Evolutionary conservation across 2,329 filamentous ascomycete genomes (phyloP).

Genomic region (Furcasterigmium furcatum): DNA sequence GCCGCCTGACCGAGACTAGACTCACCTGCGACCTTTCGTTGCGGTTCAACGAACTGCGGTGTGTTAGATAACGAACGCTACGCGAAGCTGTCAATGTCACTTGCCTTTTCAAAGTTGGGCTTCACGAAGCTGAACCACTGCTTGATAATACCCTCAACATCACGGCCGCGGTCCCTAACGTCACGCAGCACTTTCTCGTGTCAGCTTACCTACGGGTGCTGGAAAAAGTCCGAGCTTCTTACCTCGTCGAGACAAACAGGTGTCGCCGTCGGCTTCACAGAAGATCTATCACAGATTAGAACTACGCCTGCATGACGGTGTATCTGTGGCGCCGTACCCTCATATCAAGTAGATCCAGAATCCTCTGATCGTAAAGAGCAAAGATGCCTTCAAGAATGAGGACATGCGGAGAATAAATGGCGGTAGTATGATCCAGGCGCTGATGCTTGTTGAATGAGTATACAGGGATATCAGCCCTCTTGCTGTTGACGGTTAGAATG

Average conservation of each 20-base stretch:
- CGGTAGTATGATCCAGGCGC: slow-evolving; percentile 73
- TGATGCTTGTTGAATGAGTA: slow-evolving; percentile 95
- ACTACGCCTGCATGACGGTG: neutral
- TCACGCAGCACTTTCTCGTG: slow-evolving; percentile 69
- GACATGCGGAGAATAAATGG: slow-evolving; percentile 95
- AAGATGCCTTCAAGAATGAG: slow-evolving; percentile 95
- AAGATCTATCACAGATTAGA: slow-evolving; percentile 63
- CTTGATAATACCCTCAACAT: slow-evolving; percentile 94
- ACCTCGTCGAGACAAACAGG: slow-evolving; percentile 88
- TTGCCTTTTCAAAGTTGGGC: slow-evolving; percentile 83
- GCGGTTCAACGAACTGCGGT: slow-evolving; percentile 76
- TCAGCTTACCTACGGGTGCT: slow-evolving; percentile 4
- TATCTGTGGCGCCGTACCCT: slow-evolving; percentile 56
- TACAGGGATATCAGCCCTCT: slow-evolving; percentile 84
- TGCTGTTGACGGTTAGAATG: slow-evolving; percentile 43
- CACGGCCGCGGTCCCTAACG: slow-evolving; percentile 82
- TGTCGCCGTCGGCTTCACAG: slow-evolving; percentile 92
- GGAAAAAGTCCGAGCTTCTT: slow-evolving; percentile 26
- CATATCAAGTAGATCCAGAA: slow-evolving; percentile 86
- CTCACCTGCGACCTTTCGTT: slow-evolving; percentile 77
- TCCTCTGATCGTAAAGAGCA: slow-evolving; percentile 82
- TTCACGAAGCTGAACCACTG: slow-evolving; percentile 98
- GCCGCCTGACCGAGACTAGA: slow-evolving; percentile 2
- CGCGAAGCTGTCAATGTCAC: slow-evolving; percentile 3
- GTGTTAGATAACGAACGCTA: neutral